Evolutionary conservation across 2,329 filamentous ascomycete species (phyloP).

Genomic region (Cytospora mali): DNA sequence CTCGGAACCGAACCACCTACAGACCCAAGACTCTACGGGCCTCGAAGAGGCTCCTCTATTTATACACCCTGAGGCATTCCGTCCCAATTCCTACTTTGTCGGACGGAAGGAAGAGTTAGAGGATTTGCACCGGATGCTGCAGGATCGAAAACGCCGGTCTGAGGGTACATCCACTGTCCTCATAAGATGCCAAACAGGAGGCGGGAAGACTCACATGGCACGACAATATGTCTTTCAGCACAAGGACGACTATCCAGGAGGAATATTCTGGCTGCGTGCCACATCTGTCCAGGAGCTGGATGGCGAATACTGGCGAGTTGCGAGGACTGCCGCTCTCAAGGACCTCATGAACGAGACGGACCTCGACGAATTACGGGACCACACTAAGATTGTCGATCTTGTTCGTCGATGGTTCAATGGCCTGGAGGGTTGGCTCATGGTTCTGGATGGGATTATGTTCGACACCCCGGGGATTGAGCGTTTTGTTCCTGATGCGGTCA

Average conservation of each 20-base stretch:
- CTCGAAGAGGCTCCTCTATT: slow-evolving; percentile 36
- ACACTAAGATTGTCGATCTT: slow-evolving; percentile 53
- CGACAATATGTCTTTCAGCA: slow-evolving; percentile 68
- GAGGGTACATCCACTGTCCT: slow-evolving; percentile 65
- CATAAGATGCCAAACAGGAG: slow-evolving; percentile 65
- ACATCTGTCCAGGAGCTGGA: slow-evolving; percentile 61
- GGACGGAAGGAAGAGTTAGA: slow-evolving; percentile 61
- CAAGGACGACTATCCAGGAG: slow-evolving; percentile 61
- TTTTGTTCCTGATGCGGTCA: slow-evolving; percentile 65
- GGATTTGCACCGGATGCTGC: slow-evolving; percentile 61
- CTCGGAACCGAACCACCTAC: not conserved
- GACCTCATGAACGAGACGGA: slow-evolving; percentile 46
- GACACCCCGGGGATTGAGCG: slow-evolving; percentile 55
- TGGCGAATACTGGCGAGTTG: slow-evolving; percentile 68
- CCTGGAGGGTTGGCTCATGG: slow-evolving; percentile 65
- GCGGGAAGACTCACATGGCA: slow-evolving; percentile 70
- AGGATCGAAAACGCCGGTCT: slow-evolving; percentile 56
- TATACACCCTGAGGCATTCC: slow-evolving; percentile 58
- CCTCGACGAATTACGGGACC: slow-evolving; percentile 43
- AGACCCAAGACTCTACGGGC: slow-evolving; percentile 13
- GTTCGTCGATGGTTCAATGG: slow-evolving; percentile 65
- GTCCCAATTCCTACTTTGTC: slow-evolving; percentile 64
- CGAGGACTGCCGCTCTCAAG: slow-evolving; percentile 55
- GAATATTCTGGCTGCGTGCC: slow-evolving; percentile 70
- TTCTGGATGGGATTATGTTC: slow-evolving; percentile 69